Base-by-base conservation (phyloP, 2,329 filamentous ascomycete genomes). In the Colletotrichum tabaci region DNA sequence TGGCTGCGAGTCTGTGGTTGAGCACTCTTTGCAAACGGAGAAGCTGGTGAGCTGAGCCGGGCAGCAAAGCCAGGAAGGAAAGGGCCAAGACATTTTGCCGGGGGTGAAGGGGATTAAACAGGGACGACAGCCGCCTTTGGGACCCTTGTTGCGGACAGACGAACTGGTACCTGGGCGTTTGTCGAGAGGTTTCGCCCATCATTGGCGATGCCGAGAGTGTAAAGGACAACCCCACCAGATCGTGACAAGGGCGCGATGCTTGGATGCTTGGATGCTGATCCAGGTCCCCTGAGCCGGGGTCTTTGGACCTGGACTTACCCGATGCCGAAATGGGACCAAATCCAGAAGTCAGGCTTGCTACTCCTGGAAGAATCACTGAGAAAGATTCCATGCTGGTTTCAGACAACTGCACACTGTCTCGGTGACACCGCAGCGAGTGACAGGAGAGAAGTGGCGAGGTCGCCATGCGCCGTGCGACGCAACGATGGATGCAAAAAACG, bases 351-450 rank as follows among this genome's bases (percentile, higher is more conserved):
- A 57, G 26, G 12, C 23, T 13, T 47, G 44, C 52, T 38, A 21
- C 38, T 55, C 23, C 15, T 60, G 57, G 66, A 47, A 55, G 56
- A 53, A 21, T 16, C 26, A 12, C 63, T 68, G 74, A 73, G 60
- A 71, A 71, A 74, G 75, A 16, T 46, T 6, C 63, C 56, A 56
- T 67, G 30, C 13, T 73, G 74, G 79, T 79, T 79, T 80, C 78
- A 81, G 77, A 78, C 75, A 76, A 74, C 74, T 75, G 78, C 77
- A 76, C 75, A 73, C 72, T 76, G 71, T 66, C 75, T 76, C 61
- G 66, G 79, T 81, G 69, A 74, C 74, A 83, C 80, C 71, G 74
- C 77, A 78, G 74, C 72, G 76, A 77, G 78, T 79, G 77, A 79
- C 78, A 80, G 77, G 78, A 74, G 73, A 77, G 55, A 71, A 66